These are phyloP conservation scores for Cunninghamia lanceolata DNA, from an alignment of 75 land plant species.

Conservation along the genomic window DNA sequence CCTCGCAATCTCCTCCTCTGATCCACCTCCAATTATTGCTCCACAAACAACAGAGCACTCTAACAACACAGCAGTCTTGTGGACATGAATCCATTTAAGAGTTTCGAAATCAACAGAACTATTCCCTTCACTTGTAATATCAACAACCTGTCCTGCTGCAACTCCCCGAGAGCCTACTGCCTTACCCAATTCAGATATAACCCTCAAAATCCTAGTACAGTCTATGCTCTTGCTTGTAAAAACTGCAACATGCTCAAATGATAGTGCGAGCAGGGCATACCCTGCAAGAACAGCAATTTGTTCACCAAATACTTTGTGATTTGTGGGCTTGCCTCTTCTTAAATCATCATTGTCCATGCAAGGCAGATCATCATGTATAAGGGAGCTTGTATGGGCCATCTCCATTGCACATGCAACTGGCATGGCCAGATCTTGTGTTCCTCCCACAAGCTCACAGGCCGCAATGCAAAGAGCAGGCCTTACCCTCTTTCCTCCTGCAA, in stretches of 20 bases:
- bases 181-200: conserved; percentile 52
- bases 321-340: conserved; percentile 38
- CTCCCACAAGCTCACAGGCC: conserved; percentile 70
- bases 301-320: conserved; percentile 31
- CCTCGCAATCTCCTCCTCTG: conserved; percentile 51
- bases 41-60: conserved; percentile 66
- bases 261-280: conserved; percentile 49
- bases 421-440: conserved; percentile 40
- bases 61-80: conserved; percentile 53
- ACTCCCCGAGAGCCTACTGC: conserved; percentile 57
- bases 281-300: conserved; percentile 62
- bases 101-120: conserved; percentile 24
- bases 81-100: conserved; percentile 51
- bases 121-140: conserved; percentile 32
- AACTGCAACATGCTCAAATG: conserved; percentile 55
- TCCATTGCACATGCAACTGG: conserved; percentile 65
- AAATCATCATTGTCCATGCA: conserved; percentile 73
- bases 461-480: conserved; percentile 73
- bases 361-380: conserved; percentile 61
- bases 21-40: conserved; percentile 60
- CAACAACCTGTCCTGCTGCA: conserved; percentile 54
- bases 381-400: conserved; percentile 56
- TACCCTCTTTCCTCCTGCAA: conserved; percentile 27
- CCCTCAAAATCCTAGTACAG: conserved; percentile 32
- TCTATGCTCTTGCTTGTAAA: conserved; percentile 13